phyloP scores from a whole-genome alignment of 139 green algal genomes.

The Chlorella sp. region DNA sequence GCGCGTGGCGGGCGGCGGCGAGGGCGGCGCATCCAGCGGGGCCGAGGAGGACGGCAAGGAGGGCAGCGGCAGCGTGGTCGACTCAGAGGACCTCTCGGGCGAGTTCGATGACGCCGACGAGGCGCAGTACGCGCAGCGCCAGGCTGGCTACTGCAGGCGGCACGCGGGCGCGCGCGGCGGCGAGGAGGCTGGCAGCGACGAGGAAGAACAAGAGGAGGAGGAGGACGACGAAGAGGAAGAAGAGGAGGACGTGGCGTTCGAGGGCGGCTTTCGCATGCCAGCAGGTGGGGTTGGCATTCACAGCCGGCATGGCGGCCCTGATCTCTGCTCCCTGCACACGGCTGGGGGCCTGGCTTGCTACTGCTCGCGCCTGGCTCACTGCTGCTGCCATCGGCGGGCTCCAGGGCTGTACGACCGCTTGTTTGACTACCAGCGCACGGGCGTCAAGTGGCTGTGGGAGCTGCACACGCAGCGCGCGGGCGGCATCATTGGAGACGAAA shows the following conservation, averaged over 20 bases:
- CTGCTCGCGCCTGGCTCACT: neutral
- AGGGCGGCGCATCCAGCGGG: neutral
- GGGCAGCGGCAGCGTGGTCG: conserved; percentile 24
- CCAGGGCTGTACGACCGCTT: conserved; percentile 65
- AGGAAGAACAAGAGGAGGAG: neutral
- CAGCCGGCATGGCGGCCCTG: no score
- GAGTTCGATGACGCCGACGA: conserved; percentile 66
- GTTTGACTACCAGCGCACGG: conserved; percentile 94
- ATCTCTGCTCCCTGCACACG: no score
- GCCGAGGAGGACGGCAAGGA: conserved; percentile 18
- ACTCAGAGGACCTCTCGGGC: conserved; percentile 42
- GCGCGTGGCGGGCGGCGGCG: conserved; percentile 2
- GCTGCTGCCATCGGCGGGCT: neutral
- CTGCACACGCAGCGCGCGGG: conserved; percentile 89
- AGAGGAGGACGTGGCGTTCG: conserved; percentile 62
- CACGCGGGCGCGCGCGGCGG: neutral
- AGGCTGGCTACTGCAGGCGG: conserved; percentile 21
- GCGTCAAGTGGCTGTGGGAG: conserved; percentile 98
- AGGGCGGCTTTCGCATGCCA: conserved; percentile 67
- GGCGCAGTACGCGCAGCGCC: conserved; percentile 42
- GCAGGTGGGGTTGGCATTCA: conserved; percentile 12
- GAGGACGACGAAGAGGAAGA: conserved; percentile 16
- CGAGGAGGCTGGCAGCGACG: neutral
- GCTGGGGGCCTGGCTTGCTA: no score
- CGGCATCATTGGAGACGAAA: conserved; percentile 90